Evolutionary conservation across 2,329 filamentous ascomycete species (phyloP).

Genomic region (Daldinia eschscholtzii): DNA sequence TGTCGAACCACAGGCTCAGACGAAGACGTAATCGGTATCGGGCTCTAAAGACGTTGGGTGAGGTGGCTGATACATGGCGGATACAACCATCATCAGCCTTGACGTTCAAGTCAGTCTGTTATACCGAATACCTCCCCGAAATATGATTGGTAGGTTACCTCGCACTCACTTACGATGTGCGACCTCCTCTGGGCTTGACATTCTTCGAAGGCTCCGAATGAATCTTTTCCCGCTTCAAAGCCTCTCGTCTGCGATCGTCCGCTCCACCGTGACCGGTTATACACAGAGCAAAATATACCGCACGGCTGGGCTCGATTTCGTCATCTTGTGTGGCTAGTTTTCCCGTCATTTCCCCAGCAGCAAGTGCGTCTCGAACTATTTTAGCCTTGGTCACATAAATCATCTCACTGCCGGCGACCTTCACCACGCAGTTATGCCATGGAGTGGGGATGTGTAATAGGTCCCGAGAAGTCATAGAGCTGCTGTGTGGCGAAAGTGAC

Average conservation of each 20-base stretch:
- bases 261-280: not conserved
- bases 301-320: conserved; percentile 5
- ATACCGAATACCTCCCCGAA: not conserved
- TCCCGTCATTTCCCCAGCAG: conserved; percentile 33
- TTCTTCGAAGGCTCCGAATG: conserved; percentile 9
- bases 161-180: conserved; percentile 21
- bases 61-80: conserved; percentile 11
- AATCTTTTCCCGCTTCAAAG: conserved; percentile 3
- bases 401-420: conserved; percentile 33
- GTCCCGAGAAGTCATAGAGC: conserved; percentile 32
- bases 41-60: conserved; percentile 10
- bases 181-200: conserved; percentile 2
- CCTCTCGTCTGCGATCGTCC: not conserved
- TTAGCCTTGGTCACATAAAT: conserved; percentile 42
- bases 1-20: conserved; percentile 13
- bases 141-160: not conserved
- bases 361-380: conserved; percentile 39
- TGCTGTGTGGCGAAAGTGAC: conserved; percentile 30
- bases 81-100: conserved; percentile 27
- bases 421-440: conserved; percentile 58
- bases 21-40: conserved; percentile 31
- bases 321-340: conserved; percentile 14
- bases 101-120: conserved; percentile 13
- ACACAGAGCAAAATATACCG: conserved; percentile 25
- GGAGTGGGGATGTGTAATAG: conserved; percentile 56